Percentiles rank a stretch among this genome's conserved stretches.
Conservation (phyloP, 176 grass and related monocot species). For the Ensete ventricosum region DNA sequence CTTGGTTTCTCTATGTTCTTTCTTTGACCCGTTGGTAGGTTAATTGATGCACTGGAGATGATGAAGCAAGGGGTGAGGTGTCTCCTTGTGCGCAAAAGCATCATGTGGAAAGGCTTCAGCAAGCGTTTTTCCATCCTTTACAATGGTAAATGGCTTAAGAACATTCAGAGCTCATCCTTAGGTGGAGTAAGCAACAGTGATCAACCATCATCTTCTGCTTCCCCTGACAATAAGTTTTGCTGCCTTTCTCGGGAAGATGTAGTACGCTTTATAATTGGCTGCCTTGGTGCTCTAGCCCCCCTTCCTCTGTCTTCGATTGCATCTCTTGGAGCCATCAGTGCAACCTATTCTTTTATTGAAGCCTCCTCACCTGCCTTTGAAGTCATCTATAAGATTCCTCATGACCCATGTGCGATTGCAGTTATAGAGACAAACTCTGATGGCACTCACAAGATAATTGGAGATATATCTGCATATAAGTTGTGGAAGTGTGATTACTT, state of each 20-base stretch:
- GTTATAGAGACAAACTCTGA: constrained; percentile 30
- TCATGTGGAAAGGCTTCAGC: background rate
- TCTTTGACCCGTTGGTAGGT: background rate
- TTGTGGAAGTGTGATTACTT: constrained; percentile 40
- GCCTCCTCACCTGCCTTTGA: constrained; percentile 33
- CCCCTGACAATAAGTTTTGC: background rate
- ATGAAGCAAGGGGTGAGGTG: constrained; percentile 1
- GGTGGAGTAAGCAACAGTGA: background rate
- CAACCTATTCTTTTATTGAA: constrained; percentile 31
- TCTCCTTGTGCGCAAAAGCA: background rate
- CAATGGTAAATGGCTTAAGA: constrained; percentile 2
- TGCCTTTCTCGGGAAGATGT: constrained; percentile 5
- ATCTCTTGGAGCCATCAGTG: constrained; percentile 22
- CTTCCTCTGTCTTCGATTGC: background rate
- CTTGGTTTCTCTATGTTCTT: background rate
- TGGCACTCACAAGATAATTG: constrained; percentile 29
- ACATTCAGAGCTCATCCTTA: background rate
- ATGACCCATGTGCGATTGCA: constrained; percentile 31
- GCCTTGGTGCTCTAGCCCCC: background rate
- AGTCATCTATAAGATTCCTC: constrained; percentile 13
- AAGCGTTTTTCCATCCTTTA: background rate
- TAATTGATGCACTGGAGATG: constrained; percentile 4
- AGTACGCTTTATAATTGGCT: background rate
- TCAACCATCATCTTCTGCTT: background rate
- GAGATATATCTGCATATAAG: constrained; percentile 46